Conservation (phyloP, 305 asterid species). For the Fraxinus angustifolia region DNA sequence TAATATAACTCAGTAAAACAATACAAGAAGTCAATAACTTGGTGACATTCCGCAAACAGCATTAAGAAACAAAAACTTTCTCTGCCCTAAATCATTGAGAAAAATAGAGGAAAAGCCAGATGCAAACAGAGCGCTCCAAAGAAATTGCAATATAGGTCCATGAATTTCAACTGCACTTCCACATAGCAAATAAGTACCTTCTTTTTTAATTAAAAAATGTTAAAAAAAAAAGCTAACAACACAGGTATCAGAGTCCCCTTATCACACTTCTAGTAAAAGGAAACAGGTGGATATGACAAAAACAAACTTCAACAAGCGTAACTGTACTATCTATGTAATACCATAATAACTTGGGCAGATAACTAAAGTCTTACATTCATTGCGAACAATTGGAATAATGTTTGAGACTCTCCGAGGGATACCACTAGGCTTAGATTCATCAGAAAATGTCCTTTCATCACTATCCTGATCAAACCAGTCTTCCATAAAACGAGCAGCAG, state of each 20-base stretch:
- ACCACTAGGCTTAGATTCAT: conserved; percentile 19
- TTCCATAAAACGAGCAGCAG: conserved; percentile 98
- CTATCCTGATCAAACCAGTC: conserved; percentile 82
- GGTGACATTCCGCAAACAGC: not conserved
- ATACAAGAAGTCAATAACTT: not conserved
- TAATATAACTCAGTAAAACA: not conserved
- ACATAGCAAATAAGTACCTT: not conserved
- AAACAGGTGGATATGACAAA: not conserved
- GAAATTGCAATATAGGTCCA: not conserved
- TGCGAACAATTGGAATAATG: conserved; percentile 55
- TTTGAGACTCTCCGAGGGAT: conserved; percentile 80
- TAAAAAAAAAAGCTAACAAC: not conserved
- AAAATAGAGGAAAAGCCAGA: not conserved
- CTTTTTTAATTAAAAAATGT: not conserved
- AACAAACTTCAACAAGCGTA: not conserved
- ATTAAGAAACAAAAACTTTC: not conserved
- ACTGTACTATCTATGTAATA: not conserved
- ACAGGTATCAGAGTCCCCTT: conserved; percentile 7
- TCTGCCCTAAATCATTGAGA: not conserved
- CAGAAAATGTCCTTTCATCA: conserved; percentile 31
- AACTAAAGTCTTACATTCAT: conserved; percentile 57
- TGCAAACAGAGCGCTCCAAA: not conserved
- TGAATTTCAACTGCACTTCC: not conserved
- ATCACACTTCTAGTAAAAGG: not conserved
- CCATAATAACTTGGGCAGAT: not conserved